phyloP scores from a whole-genome alignment of 768 basidiomycete species.

The Xerocomellus chrysenteron region DNA sequence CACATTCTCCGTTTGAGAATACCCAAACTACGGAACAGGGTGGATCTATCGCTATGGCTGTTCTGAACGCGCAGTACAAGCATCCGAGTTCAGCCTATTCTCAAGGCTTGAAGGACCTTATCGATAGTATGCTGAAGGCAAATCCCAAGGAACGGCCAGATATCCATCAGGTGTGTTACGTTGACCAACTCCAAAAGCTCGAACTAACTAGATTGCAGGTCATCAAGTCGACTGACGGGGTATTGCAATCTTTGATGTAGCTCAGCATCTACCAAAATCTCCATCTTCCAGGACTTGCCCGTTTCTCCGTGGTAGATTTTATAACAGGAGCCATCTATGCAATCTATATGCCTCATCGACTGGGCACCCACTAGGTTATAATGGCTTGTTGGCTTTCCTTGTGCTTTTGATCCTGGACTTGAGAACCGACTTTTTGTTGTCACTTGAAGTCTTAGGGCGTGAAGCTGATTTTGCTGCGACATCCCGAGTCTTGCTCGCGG shows the following conservation, averaged over 20 bases:
- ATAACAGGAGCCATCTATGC: constrained; percentile 8
- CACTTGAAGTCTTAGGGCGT: neutral
- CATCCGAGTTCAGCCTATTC: constrained; percentile 88
- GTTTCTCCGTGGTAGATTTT: constrained; percentile 7
- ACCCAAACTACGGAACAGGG: constrained; percentile 90
- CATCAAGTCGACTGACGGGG: constrained; percentile 60
- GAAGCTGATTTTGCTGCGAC: neutral
- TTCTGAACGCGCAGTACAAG: constrained; percentile 88
- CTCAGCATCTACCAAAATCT: neutral
- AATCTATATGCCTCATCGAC: neutral
- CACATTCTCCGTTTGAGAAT: constrained; percentile 95
- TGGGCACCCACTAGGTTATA: constrained; percentile 5
- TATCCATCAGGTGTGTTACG: constrained; percentile 70
- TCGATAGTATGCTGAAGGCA: constrained; percentile 81
- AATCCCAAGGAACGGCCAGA: constrained; percentile 82
- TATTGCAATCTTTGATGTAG: constrained; percentile 57
- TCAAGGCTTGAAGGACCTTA: constrained; percentile 75
- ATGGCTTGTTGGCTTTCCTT: neutral
- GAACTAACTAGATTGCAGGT: constrained; percentile 44
- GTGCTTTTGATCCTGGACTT: constrained; percentile 1
- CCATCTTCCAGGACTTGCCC: neutral
- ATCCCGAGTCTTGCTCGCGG: neutral
- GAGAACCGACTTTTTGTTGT: neutral
- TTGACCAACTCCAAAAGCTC: neutral
- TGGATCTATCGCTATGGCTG: constrained; percentile 97